These are phyloP conservation scores for Candida maris DNA, from an alignment of 805 yeast species.

Conservation along the genomic window DNA sequence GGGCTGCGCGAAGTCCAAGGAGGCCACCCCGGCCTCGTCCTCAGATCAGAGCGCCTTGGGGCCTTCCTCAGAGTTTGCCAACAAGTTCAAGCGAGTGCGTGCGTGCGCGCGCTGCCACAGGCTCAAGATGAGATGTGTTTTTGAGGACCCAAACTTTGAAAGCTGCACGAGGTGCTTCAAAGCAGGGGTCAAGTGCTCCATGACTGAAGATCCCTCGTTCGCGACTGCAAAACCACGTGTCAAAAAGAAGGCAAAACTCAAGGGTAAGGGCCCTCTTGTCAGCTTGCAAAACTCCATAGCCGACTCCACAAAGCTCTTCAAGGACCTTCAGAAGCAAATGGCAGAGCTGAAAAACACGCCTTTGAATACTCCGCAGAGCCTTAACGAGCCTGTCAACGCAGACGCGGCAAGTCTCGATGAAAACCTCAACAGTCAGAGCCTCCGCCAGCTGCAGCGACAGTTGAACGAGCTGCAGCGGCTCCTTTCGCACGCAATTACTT, in stretches of 20 bases:
- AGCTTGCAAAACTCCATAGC: slow-evolving; percentile 25
- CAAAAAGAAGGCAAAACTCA: slow-evolving; percentile 28
- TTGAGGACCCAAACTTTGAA: slow-evolving; percentile 41
- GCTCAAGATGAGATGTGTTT: slow-evolving; percentile 50
- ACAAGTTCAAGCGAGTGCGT: slow-evolving; percentile 42
- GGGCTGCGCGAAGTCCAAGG: not conserved
- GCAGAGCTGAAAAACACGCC: slow-evolving; percentile 10
- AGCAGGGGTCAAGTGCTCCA: slow-evolving; percentile 44
- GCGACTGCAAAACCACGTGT: slow-evolving; percentile 38
- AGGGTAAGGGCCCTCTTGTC: slow-evolving; percentile 26
- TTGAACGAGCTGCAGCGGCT: slow-evolving; percentile 31
- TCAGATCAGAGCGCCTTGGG: slow-evolving; percentile 1
- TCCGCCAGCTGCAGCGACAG: slow-evolving; percentile 27
- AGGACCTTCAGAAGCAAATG: slow-evolving; percentile 20
- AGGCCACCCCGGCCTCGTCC: slow-evolving; percentile 5
- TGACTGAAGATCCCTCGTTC: slow-evolving; percentile 48
- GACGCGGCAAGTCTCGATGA: slow-evolving; percentile 17
- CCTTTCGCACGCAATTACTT: slow-evolving; percentile 26
- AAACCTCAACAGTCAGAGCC: slow-evolving; percentile 16
- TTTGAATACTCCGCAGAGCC: slow-evolving; percentile 3
- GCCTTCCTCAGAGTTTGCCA: slow-evolving; percentile 33
- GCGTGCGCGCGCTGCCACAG: slow-evolving; percentile 58
- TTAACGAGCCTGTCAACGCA: slow-evolving; percentile 5
- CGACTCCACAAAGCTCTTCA: slow-evolving; percentile 24
- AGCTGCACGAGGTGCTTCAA: slow-evolving; percentile 46